Percentiles rank a stretch among this genome's conserved stretches.
phyloP scores from a whole-genome alignment of 2,329 filamentous ascomycete genomes.

The Nemania abortiva region DNA sequence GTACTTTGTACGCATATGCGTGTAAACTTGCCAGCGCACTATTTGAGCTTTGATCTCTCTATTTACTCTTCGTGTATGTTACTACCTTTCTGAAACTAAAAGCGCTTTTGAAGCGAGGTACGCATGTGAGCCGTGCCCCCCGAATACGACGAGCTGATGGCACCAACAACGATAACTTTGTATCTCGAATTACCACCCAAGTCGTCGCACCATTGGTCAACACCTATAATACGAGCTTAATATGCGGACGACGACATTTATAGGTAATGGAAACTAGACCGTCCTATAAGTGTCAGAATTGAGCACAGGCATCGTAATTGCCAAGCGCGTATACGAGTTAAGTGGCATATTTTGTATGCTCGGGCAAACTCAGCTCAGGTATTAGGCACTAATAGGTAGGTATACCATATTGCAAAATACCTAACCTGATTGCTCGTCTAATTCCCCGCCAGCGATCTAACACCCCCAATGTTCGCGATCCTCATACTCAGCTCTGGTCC shows the following conservation, averaged over 20 bases:
- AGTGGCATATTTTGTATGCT: background rate
- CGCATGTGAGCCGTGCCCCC: slow-evolving; percentile 24
- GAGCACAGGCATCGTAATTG: background rate
- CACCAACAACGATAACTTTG: slow-evolving; percentile 17
- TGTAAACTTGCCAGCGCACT: background rate
- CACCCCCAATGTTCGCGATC: background rate
- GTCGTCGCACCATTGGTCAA: slow-evolving; percentile 12
- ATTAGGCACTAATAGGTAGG: background rate
- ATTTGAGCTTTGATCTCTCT: background rate
- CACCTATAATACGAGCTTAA: slow-evolving; percentile 7
- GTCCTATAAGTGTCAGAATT: background rate
- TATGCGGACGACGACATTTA: background rate
- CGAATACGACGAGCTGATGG: slow-evolving; percentile 23
- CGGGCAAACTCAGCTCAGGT: background rate
- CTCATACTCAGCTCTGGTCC: background rate
- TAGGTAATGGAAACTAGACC: background rate
- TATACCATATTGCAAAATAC: slow-evolving; percentile 12
- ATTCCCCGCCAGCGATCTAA: background rate
- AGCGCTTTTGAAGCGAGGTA: slow-evolving; percentile 6
- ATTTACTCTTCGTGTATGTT: background rate
- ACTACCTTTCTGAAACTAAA: background rate
- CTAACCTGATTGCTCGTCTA: background rate
- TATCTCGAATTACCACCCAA: slow-evolving; percentile 21
- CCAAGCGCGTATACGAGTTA: slow-evolving; percentile 22
- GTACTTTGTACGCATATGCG: background rate